A percentile compares a stretch with the other conserved stretches of the same genome.
Evolutionary conservation across 2,329 filamentous ascomycete genomes (phyloP).

Genomic region (Penicillium digitatum): DNA sequence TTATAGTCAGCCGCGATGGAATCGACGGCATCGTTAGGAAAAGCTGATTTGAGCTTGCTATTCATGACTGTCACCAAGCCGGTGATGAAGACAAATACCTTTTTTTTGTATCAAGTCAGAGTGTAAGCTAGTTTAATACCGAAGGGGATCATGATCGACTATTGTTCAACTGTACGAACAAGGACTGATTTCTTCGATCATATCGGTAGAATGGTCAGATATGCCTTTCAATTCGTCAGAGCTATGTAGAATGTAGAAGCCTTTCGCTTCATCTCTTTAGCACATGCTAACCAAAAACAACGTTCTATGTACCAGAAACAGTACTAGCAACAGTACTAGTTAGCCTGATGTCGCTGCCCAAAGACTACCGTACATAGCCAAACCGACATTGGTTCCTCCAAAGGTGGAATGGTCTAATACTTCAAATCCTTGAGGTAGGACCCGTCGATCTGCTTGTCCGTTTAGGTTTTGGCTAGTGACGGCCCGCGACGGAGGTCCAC

Average conservation of each 20-base stretch:
- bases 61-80: neutral
- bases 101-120: neutral
- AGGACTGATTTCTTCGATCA: neutral
- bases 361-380: neutral
- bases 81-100: neutral
- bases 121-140: neutral
- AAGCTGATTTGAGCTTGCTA: neutral
- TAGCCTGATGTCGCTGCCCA: neutral
- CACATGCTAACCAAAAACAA: neutral
- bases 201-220: neutral
- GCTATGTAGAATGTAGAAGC: neutral
- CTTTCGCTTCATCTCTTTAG: neutral
- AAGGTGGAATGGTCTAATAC: neutral
- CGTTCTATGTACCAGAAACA: neutral
- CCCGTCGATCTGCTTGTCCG: neutral
- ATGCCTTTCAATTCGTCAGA: neutral
- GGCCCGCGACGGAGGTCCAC: neutral
- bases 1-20: neutral
- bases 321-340: neutral
- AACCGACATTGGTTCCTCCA: neutral
- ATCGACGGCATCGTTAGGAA: neutral
- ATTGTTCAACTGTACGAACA: neutral
- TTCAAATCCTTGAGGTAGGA: neutral
- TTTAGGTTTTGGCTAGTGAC: neutral
- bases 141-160: neutral